Percentiles rank a stretch among this genome's conserved stretches.
Evolutionary conservation across 768 basidiomycete genomes (phyloP).

Genomic region (Suillus subluteus): DNA sequence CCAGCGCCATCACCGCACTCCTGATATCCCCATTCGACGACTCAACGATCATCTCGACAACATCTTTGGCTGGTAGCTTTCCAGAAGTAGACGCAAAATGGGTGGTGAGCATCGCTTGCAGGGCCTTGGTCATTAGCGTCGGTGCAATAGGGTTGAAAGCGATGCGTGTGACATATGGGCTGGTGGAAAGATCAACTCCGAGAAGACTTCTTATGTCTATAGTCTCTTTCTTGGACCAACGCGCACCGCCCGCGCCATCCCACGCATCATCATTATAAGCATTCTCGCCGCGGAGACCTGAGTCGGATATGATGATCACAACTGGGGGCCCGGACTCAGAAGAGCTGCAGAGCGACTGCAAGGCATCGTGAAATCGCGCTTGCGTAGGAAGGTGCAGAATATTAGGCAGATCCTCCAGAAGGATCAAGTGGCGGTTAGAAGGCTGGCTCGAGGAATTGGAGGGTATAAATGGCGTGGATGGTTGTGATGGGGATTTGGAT

Average conservation of each 20-base stretch:
- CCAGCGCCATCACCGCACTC: conserved; percentile 90
- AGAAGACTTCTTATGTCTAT: conserved; percentile 73
- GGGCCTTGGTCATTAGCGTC: conserved; percentile 80
- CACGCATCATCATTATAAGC: conserved; percentile 48
- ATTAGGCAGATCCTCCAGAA: conserved; percentile 92
- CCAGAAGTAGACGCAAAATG: conserved; percentile 46
- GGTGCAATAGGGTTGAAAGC: conserved; percentile 89
- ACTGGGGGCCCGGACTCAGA: conserved; percentile 55
- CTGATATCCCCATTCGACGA: conserved; percentile 90
- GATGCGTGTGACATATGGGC: conserved; percentile 80
- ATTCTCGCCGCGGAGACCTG: conserved; percentile 74
- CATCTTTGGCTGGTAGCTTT: conserved; percentile 59
- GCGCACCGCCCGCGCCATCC: conserved; percentile 45
- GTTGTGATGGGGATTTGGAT: conserved; percentile 9
- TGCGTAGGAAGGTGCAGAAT: conserved; percentile 75
- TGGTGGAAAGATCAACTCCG: conserved; percentile 66
- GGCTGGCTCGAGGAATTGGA: conserved; percentile 16
- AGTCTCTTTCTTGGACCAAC: conserved; percentile 56
- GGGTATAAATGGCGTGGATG: conserved; percentile 16
- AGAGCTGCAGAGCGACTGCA: conserved; percentile 54
- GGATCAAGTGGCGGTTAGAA: conserved; percentile 59
- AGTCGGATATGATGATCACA: conserved; percentile 82
- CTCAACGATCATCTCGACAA: conserved; percentile 75
- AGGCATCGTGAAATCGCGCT: conserved; percentile 69
- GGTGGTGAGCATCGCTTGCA: conserved; percentile 58